phyloP scores from a whole-genome alignment of 176 grass and related monocot genomes.

The Bromus sterilis region DNA sequence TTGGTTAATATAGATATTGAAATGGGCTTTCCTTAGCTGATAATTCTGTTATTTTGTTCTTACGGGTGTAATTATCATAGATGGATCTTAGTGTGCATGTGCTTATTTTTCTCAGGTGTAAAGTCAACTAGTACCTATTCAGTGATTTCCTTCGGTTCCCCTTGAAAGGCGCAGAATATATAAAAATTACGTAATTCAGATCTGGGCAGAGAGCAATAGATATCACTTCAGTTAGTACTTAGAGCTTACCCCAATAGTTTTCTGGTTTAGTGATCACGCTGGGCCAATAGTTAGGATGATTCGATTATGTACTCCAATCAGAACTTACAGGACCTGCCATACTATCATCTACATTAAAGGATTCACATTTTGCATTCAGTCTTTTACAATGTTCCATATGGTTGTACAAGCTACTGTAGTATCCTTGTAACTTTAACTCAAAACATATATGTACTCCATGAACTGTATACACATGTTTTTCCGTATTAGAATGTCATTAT shows the following conservation, averaged over 20 bases:
- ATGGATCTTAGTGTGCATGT: not conserved
- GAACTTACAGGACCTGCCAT: not conserved
- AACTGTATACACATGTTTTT: not conserved
- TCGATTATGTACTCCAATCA: constrained; percentile 4
- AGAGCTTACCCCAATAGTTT: not conserved
- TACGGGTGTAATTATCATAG: not conserved
- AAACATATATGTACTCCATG: not conserved
- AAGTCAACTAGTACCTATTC: constrained; percentile 1
- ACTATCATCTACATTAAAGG: not conserved
- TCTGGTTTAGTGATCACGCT: constrained; percentile 10
- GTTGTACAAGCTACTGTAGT: constrained; percentile 2
- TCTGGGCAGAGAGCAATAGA: constrained; percentile 9
- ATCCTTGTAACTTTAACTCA: not conserved
- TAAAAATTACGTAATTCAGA: constrained; percentile 21
- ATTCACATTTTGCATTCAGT: not conserved
- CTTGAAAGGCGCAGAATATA: constrained; percentile 26
- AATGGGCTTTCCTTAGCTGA: not conserved
- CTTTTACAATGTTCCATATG: not conserved
- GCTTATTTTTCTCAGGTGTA: not conserved
- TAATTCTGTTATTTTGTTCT: not conserved
- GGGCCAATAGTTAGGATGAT: constrained; percentile 11
- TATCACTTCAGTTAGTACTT: constrained; percentile 8
- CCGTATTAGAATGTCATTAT: not conserved
- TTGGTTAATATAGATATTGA: not conserved
- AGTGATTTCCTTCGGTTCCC: not conserved